Conservation (phyloP, 805 yeast species). For the Saccharomycopsis sp. region DNA sequence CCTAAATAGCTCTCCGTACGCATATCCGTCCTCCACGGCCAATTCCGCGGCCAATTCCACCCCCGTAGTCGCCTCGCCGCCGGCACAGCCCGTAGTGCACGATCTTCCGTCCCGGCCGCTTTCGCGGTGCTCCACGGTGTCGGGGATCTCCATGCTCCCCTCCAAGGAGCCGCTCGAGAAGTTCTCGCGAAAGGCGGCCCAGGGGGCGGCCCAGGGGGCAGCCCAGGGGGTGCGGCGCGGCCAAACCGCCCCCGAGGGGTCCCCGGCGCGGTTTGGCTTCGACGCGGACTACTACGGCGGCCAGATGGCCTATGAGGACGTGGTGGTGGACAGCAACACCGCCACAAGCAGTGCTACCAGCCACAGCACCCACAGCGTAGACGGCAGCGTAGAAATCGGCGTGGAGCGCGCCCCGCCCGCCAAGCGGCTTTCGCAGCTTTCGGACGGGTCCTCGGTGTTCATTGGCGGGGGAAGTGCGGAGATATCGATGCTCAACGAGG, state of each 20-base stretch:
- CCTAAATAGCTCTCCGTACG: no score
- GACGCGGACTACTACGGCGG: background rate
- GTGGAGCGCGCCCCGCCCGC: background rate
- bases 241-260: background rate
- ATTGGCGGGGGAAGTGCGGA: background rate
- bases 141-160: slow-evolving; percentile 7
- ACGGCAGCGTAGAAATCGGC: background rate
- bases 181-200: slow-evolving; percentile 2
- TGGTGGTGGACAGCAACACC: slow-evolving; percentile 3
- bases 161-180: slow-evolving; percentile 16
- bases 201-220: background rate
- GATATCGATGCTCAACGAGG: background rate
- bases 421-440: background rate
- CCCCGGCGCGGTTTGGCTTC: background rate
- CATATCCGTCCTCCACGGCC: no score
- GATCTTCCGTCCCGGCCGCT: slow-evolving; percentile 12
- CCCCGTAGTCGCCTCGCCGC: background rate
- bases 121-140: slow-evolving; percentile 17
- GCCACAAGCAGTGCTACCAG: background rate
- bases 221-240: slow-evolving; percentile 1
- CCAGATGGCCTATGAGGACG: background rate
- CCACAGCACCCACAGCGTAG: background rate
- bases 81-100: background rate
- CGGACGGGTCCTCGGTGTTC: background rate
- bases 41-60: background rate